Base-by-base conservation (phyloP, 2,329 filamentous ascomycete species). In the Pochonia chlamydosporia region DNA sequence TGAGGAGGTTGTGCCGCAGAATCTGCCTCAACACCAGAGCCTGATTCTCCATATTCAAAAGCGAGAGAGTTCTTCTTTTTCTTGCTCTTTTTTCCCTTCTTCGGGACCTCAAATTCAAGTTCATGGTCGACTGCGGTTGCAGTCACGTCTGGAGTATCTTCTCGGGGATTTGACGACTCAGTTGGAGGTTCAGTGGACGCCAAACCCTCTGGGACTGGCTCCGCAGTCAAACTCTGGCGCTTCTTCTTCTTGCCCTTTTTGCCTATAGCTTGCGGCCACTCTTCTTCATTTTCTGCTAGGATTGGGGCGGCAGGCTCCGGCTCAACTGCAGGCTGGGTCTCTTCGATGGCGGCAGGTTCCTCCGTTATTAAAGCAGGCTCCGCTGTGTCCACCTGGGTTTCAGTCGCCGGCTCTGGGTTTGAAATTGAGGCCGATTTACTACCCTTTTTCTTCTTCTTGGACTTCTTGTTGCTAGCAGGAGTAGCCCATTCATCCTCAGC, bases 371-470 rank as follows among this genome's bases (percentile, higher is more conserved):
- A 9, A 16, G 20, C 5, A 14, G 18, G 3, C n/a, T 37, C 43
- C 4, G 14, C 24, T 3, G 25, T 18, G 14, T 42, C 40, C 10
- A 45, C 20, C 11, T 40, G 5, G 18, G 25, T 33, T 5, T 26
- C 23, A 13, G 30, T 3, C n/a, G n/a, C 13, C 1, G 52, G 42
- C 24, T 50, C 46, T 5, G 14, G n/a, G 18, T 45, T 39, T 3
- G 14, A 20, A n/a, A 3, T 35, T 14, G 43, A 48, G 5, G 41
- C 8, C 13, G 21, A 35, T 44, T 54, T 67, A 59, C 59, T 62
- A 41, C 56, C 57, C 51, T 59, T 59, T 47, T 62, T 60, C 49
- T 62, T 60, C 44, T 63, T 64, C 52, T 60, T 61, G 7, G 53
- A 52, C 41, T 61, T 61, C 49, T 58, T 61, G 45, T 47, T 47